Base-by-base conservation (phyloP, 202 grass and related monocot species). In the Carex sylvatica region DNA sequence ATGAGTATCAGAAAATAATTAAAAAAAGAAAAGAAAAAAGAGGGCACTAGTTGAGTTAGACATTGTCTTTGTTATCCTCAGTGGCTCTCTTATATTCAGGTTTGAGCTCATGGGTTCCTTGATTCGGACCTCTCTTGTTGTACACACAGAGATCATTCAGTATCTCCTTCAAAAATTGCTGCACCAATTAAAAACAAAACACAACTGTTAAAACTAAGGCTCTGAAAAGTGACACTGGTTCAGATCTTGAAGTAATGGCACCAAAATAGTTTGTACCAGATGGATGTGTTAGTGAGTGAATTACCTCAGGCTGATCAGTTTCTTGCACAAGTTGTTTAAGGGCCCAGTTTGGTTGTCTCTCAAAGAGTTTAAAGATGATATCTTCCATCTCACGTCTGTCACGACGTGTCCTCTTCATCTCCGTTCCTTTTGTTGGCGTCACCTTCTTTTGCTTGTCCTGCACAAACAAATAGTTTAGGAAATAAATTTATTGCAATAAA, bases 91-190 rank as follows among this genome's bases (percentile, higher is more conserved):
- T 97, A 80, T 97, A 97, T 70, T 97, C 92, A 5, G 94, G 90
- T 86, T 97, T 97, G 13, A 97, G 94, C 85, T 97, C 94, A 49
- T 92, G 94, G 0, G 94, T 94, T 61, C 94, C 94, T 68, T 97
- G 94, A 85, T 97, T 92, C 6, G 94, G 91, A 82, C 94, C 94
- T 91, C 91, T 89, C 26, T 97, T 97, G 83, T 92, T 97, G 83
- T 94, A 97, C 61, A 97, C 84, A 58, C 94, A 94, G 0, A 97
- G 77, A 68, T 97, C 91, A 61, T 92, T 97, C 79, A 92, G 55
- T 83, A 97, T 97, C 85, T 97, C 94, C 92, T 97, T 94, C 23
- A 97, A 85, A 80, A 97, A 94, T 94, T 97, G 94, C 94, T 97
- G 92, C 78, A 40, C 2, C 6, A 66, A 87, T 51, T 22, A 2